Evolutionary conservation across 352 stramenopile species (phyloP).

Genomic region (Phytophthora foliorum): DNA sequence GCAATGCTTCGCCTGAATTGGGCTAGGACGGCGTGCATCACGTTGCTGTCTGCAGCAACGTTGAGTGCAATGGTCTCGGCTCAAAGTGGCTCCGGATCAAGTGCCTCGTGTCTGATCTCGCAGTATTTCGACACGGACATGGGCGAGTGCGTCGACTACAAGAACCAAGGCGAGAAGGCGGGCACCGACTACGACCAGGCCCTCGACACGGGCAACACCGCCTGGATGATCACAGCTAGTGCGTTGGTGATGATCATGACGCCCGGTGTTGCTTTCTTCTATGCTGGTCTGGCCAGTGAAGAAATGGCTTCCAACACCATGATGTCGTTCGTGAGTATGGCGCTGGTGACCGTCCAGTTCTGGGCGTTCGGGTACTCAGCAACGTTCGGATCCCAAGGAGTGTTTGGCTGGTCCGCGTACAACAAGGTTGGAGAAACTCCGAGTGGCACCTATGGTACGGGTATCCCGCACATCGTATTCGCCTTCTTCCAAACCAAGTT

Average conservation of each 20-base stretch:
- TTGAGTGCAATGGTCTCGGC: conserved; percentile 51
- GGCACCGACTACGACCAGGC: conserved; percentile 36
- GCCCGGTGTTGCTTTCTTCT: conserved; percentile 80
- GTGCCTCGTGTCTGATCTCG: conserved; percentile 20
- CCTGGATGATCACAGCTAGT: conserved; percentile 65
- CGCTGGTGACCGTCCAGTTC: conserved; percentile 86
- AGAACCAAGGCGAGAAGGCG: conserved; percentile 45
- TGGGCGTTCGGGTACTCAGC: conserved; percentile 81
- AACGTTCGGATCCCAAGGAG: conserved; percentile 61
- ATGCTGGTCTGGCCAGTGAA: conserved; percentile 76
- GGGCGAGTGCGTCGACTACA: conserved; percentile 51
- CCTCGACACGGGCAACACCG: conserved; percentile 66
- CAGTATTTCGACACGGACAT: conserved; percentile 50
- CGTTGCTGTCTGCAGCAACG: neutral
- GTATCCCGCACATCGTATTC: conserved; percentile 76
- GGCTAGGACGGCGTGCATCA: neutral
- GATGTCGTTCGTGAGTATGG: conserved; percentile 82
- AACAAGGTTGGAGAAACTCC: conserved; percentile 57
- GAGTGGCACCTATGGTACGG: conserved; percentile 56
- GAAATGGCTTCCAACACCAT: conserved; percentile 85
- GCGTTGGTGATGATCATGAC: conserved; percentile 82
- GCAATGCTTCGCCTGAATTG: neutral
- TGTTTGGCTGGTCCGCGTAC: conserved; percentile 71
- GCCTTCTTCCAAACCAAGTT: conserved; percentile 86
- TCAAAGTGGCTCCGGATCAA: conserved; percentile 33